These are phyloP conservation scores for Bryopsis sp. DNA, from an alignment of 139 green algal genomes.

Conservation along the genomic window DNA sequence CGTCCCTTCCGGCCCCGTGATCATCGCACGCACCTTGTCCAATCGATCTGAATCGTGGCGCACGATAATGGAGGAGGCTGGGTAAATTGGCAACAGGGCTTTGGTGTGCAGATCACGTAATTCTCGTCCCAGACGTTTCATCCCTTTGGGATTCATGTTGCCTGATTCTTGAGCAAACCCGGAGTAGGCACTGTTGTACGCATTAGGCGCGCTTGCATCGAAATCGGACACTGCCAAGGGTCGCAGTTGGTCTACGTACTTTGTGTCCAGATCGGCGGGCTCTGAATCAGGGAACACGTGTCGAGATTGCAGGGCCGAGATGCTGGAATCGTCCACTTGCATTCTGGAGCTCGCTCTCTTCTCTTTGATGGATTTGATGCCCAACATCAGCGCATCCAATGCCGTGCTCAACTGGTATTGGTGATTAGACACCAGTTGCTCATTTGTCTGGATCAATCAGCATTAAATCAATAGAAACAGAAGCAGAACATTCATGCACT, in stretches of 20 bases:
- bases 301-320: not conserved
- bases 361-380: not conserved
- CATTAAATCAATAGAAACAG: too few relatives aligned
- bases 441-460: not conserved
- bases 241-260: conserved; percentile 37
- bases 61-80: conserved; percentile 52
- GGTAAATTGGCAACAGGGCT: conserved; percentile 41
- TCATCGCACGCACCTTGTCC: conserved; percentile 48
- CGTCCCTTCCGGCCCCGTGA: conserved; percentile 50
- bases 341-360: not conserved
- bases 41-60: conserved; percentile 45
- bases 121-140: conserved; percentile 51
- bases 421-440: not conserved
- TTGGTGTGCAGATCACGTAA: conserved; percentile 42
- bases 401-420: not conserved
- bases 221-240: conserved; percentile 40
- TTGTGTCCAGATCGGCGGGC: conserved; percentile 29
- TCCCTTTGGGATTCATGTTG: conserved; percentile 25
- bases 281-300: not conserved
- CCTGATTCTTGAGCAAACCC: conserved; percentile 33
- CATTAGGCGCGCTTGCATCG: conserved; percentile 33
- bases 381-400: not conserved
- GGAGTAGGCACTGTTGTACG: conserved; percentile 51
- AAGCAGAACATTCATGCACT: too few relatives aligned
- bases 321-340: not conserved